Evolutionary conservation across 495 filamentous ascomycete species (phyloP), one percentile per base, ranked within the genome.

Genomic region (Trichoderma orchidacearum): DNA sequence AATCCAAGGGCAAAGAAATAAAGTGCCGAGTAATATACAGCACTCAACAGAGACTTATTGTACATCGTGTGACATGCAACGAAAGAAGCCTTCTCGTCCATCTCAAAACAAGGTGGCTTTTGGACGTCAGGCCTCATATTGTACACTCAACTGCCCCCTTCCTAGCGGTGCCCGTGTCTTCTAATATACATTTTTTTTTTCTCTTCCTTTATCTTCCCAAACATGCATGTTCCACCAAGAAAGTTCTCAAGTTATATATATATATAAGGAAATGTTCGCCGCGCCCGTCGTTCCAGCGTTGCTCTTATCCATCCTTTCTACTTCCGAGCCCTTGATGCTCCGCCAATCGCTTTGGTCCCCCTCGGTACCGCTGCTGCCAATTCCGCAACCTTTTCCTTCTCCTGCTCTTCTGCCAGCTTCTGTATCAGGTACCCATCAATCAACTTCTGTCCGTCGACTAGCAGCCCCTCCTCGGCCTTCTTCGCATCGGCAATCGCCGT

Each of bases 361-460:
- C 41, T 48, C 9, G 53, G 53, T 13, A 21, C 17, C 31, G 53
- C 53, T 6, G n/a, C 53, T 31, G n/a, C 27, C 41, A 21, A 28
- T 30, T 50, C 41, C 15, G 36, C 48, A 36, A 60, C 34, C 29
- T 34, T 51, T 50, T 56, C 54, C 29, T 30, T 28, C 32, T 30
- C 58, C 34, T 31, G 48, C 15, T 34, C 58, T 25, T 55, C 34
- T 17, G 29, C 51, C 56, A 58, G 27, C 12, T 57, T 51, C 12
- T 48, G 28, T 23, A 48, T 30, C 59, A 76, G 64, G 30, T 66
- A 70, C 31, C 64, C 58, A 57, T 80, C 66, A 62, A 86, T 79
- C 41, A 66, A 64, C 63, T 72, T 60, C 17, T 67, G 65, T 11
- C 85, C 85, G 64, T 84, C 74, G 11, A 87, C 61, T 51, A 86